Base-by-base conservation (phyloP, 2,329 filamentous ascomycete species). In the Drechslerella coelobrocha region DNA sequence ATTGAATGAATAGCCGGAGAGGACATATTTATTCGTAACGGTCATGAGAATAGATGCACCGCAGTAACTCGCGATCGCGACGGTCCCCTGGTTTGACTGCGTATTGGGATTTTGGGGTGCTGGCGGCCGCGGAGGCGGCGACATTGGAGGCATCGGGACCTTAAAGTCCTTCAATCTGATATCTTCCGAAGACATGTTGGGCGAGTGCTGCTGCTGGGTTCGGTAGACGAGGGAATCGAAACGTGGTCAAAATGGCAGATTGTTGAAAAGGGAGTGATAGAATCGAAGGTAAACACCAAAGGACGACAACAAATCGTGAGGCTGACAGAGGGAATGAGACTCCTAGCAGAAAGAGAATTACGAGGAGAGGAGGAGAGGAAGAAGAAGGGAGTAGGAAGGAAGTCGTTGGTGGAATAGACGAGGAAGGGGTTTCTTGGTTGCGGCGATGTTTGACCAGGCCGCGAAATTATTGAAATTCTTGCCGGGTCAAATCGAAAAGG, bases 1-100 rank as follows among this genome's bases (percentile, higher is more conserved):
- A 81, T 99, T 99, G 86, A 95, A 99, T 75, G 89, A 86, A 55
- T 85, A 84, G 71, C 94, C 94, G 6, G 91, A 97, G 50, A 99
- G 86, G 73, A 97, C 92, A 79, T 95, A 99, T 84, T 99, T 99
- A 83, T 99, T 99, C 79, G 95, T 94, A n/a, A 97, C 90, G 6
- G 94, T 99, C 94, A 99, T 99, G 79, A 93, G 86, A 78, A 99
- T 99, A n/a, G 92, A 97, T 57, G 93, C 91, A 77, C 89, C 83
- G 80, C 94, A 99, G 83, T 99, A 99, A 52, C 90, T 87, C 74
- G 96, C 78, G 76, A 99, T 90, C 21, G 93, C 92, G 51, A 94
- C 79, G 48, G 55, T 31, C 19, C 61, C 68, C 34, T 39, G 48
- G 34, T 61, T 65, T 14, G 48, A 45, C 8, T 24, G 19, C 12